Percentiles rank a stretch among this genome's conserved stretches.
phyloP scores from a whole-genome alignment of 371 early-diverging fungal genomes.

The Mortierella sp. region DNA sequence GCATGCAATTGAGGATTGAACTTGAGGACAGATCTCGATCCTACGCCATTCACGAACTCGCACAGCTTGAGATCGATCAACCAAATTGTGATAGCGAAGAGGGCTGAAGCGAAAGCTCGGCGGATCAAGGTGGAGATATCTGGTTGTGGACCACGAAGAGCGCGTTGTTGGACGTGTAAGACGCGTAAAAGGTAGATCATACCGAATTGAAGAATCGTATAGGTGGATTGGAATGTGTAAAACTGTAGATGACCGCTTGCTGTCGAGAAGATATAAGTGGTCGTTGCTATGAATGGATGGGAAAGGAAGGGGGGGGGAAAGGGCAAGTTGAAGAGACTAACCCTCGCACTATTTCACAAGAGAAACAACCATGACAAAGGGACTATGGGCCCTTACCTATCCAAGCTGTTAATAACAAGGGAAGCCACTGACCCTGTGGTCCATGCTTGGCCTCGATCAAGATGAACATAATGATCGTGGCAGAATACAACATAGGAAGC shows the following conservation, averaged over 20 bases:
- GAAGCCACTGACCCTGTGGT: conserved; percentile 37
- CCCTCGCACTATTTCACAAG: background rate
- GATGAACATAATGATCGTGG: conserved; percentile 37
- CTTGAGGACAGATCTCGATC: conserved; percentile 49
- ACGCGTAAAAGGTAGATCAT: conserved; percentile 35
- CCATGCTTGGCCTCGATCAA: conserved; percentile 42
- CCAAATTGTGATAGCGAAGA: conserved; percentile 58
- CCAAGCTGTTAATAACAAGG: conserved; percentile 26
- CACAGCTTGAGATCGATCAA: conserved; percentile 60
- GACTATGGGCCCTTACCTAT: conserved; percentile 22
- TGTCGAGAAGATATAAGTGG: conserved; percentile 33
- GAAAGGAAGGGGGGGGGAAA: background rate
- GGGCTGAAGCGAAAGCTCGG: conserved; percentile 52
- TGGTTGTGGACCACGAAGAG: conserved; percentile 6
- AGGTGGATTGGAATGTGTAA: conserved; percentile 39
- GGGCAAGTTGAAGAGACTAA: background rate
- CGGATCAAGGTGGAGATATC: conserved; percentile 43
- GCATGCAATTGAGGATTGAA: conserved; percentile 65
- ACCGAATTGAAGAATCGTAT: conserved; percentile 36
- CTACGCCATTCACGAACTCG: conserved; percentile 57
- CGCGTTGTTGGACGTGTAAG: conserved; percentile 33
- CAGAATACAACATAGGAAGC: conserved; percentile 50
- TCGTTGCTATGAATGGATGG: conserved; percentile 11
- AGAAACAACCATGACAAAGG: background rate
- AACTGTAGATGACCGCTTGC: conserved; percentile 25